Evolutionary conservation across 2,329 filamentous ascomycete genomes (phyloP), one percentile per base, ranked within the genome.

Genomic region (Xylaria sp.): DNA sequence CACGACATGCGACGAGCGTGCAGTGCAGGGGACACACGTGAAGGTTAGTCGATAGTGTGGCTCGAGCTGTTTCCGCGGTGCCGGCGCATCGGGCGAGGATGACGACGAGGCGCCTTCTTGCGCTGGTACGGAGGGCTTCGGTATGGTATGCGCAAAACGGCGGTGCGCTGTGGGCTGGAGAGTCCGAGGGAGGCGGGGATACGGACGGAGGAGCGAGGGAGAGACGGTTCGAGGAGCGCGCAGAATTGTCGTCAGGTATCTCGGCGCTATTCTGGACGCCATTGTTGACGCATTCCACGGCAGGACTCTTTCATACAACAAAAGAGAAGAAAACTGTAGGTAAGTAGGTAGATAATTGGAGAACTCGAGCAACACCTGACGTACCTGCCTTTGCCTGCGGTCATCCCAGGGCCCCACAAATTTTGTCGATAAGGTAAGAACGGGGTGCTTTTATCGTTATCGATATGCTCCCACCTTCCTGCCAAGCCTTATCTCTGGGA

Each of bases 11-110:
- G 90, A 87, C n/a, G 93, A 97, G 67, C 94, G 91, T 44, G 88
- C 84, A 55, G 86, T 84, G 82, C 96, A 99, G 39, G 93, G 93
- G 68, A 92, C 90, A 87, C 96, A 99, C 74, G 96, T 99, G 80
- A 99, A 98, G 59, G 90, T 92, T 73, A 99, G 86, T 74, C 94
- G 87, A 82, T 98, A 99, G 66, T 92, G 89, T 1, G 93, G 93
- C 74, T 89, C 76, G 58, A 72, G 78, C 3, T 74, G 72, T 73
- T 74, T 75, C 73, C 79, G 76, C 31, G 74, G 64, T 50, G 79
- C 80, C 44, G 72, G 63, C 28, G 54, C 37, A 52, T 63, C 39
- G n/a, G 46, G 2, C 39, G n/a, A 2, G 50, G 55, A 10, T 37
- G 65, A 23, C 3, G 72, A 63, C 7, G 65, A 48, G 12, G 66